Base-by-base conservation (phyloP, 2,329 filamentous ascomycete species). In the Reticulascus tulasneorum region DNA sequence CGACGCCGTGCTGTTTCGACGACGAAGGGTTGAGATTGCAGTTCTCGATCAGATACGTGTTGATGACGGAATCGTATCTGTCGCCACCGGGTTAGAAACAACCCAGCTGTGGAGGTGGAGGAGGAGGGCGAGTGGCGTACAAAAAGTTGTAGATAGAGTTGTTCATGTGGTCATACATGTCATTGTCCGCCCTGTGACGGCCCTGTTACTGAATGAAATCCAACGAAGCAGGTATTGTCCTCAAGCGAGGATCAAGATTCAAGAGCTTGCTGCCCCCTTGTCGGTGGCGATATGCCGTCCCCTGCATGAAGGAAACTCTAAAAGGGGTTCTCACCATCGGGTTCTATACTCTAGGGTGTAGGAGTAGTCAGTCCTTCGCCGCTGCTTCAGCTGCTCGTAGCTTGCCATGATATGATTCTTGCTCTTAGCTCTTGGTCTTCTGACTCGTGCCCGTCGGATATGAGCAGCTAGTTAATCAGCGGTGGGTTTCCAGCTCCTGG, bases 161-260 rank as follows among this genome's bases (percentile, higher is more conserved):
- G 66, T 95, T 95, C 71, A 94, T 79, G 58, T 97, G 91, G 42
- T 86, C 75, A 61, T 93, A 95, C 86, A 94, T 93, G 66, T 95
- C 89, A 56, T 94, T 94, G 62, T 95, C 89, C 58, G 79, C 82
- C 87, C 87, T 90, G 38, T 16, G 36, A 40, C 37, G n/a, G 42
- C 29, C 27, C 36, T 29, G 39, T 44, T 35, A 42, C 29, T 28
- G 31, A 38, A 29, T 38, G 24, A n/a, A n/a, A n/a, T n/a, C n/a
- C n/a, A n/a, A n/a, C n/a, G n/a, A n/a, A n/a, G n/a, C n/a, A n/a
- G n/a, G n/a, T n/a, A n/a, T n/a, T n/a, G n/a, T n/a, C n/a, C n/a
- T n/a, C n/a, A n/a, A 7, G 17, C 25, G 25, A 7, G 12, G 17
- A n/a, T 7, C 25, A 6, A 7, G 25, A 27, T 16, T 27, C 25